These are phyloP conservation scores for Thalassia testudinum DNA, from an alignment of 116 monocot genomes.

Conservation along the genomic window DNA sequence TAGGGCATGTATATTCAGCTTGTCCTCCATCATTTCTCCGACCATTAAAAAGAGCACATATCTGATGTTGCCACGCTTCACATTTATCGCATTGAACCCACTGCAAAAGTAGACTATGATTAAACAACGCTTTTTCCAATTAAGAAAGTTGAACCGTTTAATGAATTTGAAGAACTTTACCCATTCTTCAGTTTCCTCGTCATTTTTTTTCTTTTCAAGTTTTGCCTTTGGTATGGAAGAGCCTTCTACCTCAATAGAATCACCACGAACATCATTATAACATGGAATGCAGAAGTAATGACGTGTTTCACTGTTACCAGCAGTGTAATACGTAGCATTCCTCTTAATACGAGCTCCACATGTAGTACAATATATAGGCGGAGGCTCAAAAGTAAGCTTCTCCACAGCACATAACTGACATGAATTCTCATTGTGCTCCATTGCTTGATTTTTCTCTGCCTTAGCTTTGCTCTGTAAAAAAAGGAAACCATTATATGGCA, in stretches of 20 bases:
- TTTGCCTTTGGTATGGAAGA: conserved; percentile 34
- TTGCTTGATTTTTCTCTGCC: conserved; percentile 92
- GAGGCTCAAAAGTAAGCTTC: conserved; percentile 89
- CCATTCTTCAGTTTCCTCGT: conserved; percentile 88
- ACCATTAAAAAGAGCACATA: conserved; percentile 90
- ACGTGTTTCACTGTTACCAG: conserved; percentile 58
- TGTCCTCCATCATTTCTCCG: conserved; percentile 83
- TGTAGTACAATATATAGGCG: conserved; percentile 83
- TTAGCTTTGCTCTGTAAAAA: conserved; percentile 70
- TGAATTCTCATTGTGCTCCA: conserved; percentile 82
- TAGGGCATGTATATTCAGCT: conserved; percentile 89
- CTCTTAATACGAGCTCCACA: conserved; percentile 91
- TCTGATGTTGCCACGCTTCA: conserved; percentile 97
- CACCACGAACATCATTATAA: conserved; percentile 79
- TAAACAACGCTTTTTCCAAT: not conserved
- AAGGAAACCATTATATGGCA: not conserved
- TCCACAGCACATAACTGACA: conserved; percentile 84
- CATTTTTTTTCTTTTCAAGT: conserved; percentile 85
- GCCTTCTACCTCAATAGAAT: conserved; percentile 66
- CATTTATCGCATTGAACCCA: conserved; percentile 98
- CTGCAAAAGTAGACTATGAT: conserved; percentile 16
- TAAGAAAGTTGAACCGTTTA: not conserved
- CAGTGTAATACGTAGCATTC: conserved; percentile 71
- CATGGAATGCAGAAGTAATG: conserved; percentile 79
- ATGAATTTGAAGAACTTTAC: conserved; percentile 15